These are phyloP conservation scores for Schoenoplectus triqueter DNA, from an alignment of 202 grass and related monocot species.

Conservation along the genomic window DNA sequence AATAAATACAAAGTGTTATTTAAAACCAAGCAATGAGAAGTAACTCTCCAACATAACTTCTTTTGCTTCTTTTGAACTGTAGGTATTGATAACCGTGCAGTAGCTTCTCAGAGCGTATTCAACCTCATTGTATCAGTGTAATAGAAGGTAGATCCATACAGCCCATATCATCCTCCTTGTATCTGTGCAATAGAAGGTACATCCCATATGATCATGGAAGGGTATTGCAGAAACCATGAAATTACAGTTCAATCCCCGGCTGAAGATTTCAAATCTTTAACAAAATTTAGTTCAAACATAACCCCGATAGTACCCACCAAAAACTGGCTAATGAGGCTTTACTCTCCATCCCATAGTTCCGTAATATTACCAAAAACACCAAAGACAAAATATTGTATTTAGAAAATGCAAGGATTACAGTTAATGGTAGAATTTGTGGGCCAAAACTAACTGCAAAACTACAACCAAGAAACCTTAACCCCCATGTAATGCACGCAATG, in stretches of 20 bases:
- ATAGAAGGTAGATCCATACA: constrained; percentile 19
- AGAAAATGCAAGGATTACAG: constrained; percentile 36
- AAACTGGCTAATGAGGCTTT: constrained; percentile 24
- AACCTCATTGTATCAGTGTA: constrained; percentile 18
- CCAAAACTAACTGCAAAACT: neutral
- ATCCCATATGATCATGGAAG: constrained; percentile 36
- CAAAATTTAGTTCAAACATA: constrained; percentile 3
- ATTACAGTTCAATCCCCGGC: neutral
- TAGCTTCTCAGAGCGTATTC: constrained; percentile 30
- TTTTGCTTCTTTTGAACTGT: neutral
- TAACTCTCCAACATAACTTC: neutral
- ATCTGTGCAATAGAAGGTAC: constrained; percentile 41
- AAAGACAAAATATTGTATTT: constrained; percentile 16
- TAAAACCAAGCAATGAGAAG: constrained; percentile 22
- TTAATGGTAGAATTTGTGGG: neutral
- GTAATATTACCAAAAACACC: constrained; percentile 26
- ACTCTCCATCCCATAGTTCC: constrained; percentile 9
- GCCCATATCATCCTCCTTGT: constrained; percentile 24
- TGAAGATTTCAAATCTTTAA: constrained; percentile 32
- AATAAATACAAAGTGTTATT: constrained; percentile 29
- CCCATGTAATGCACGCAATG: neutral
- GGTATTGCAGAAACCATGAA: constrained; percentile 34
- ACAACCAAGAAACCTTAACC: constrained; percentile 3
- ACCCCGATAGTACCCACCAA: constrained; percentile 15
- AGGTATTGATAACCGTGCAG: constrained; percentile 26